Conservation (phyloP, 257 asterid species). For the Orobanche coerulescens region DNA sequence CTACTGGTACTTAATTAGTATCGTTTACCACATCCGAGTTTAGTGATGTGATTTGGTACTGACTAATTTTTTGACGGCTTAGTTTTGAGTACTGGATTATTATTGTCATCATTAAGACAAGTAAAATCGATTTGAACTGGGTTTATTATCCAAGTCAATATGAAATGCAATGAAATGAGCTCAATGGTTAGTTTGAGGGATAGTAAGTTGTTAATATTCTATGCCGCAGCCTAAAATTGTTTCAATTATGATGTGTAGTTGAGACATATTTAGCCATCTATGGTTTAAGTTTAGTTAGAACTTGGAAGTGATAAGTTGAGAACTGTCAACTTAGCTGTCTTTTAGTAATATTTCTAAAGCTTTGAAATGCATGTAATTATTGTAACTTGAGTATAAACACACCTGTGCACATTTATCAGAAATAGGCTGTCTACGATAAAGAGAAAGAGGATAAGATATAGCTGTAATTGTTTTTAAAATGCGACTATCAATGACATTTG, state of each 20-base stretch:
- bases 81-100: background rate
- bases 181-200: background rate
- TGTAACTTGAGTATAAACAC: background rate
- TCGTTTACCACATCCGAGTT: background rate
- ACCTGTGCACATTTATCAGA: background rate
- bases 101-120: background rate
- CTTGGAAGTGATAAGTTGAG: background rate
- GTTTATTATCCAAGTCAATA: background rate
- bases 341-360: background rate
- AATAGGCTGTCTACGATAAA: background rate
- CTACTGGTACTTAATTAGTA: background rate
- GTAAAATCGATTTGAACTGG: background rate
- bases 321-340: slow-evolving; percentile 2
- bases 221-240: background rate
- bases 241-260: background rate
- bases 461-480: background rate
- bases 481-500: background rate
- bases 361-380: background rate
- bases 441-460: background rate
- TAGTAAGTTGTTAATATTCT: background rate
- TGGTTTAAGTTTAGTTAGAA: background rate
- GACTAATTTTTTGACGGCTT: background rate
- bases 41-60: background rate
- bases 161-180: slow-evolving; percentile 2
- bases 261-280: background rate